Percentiles rank a stretch among this genome's conserved stretches.
Evolutionary conservation across 169 alveolate genomes (phyloP).

Genomic region (Perkinsus olseni): DNA sequence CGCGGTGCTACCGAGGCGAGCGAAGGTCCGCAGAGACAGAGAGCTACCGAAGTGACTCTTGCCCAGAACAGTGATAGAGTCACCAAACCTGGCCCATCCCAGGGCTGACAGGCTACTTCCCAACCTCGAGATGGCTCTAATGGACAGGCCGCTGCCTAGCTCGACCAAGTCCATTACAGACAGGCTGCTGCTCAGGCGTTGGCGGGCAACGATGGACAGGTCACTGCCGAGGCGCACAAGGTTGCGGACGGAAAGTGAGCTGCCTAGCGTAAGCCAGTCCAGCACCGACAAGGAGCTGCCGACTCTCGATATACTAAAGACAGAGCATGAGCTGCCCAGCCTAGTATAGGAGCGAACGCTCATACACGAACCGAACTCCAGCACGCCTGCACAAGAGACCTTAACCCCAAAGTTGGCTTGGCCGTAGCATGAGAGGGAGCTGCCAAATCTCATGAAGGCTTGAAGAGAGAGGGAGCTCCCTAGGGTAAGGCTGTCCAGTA

Average conservation of each 20-base stretch:
- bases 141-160: constrained; percentile 8
- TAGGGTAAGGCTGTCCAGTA: not conserved
- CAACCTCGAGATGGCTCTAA: constrained; percentile 7
- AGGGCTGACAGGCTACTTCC: constrained; percentile 4
- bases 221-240: not conserved
- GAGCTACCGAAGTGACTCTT: not conserved
- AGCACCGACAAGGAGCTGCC: not conserved
- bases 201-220: not conserved
- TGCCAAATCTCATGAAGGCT: not conserved
- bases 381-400: not conserved
- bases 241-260: not conserved
- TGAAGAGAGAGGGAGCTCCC: not conserved
- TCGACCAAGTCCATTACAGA: not conserved
- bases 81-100: constrained; percentile 10
- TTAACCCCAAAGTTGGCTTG: not conserved
- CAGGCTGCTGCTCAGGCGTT: not conserved
- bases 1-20: not conserved
- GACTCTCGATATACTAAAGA: not conserved
- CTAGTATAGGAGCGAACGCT: not conserved
- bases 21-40: not conserved
- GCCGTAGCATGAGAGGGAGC: not conserved
- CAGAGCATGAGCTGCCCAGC: not conserved
- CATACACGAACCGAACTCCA: not conserved
- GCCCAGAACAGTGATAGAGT: not conserved
- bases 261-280: not conserved